Evolutionary conservation across 331 rosid species (phyloP), one percentile per base, ranked within the genome.

Genomic region (Pyrus hybrid): DNA sequence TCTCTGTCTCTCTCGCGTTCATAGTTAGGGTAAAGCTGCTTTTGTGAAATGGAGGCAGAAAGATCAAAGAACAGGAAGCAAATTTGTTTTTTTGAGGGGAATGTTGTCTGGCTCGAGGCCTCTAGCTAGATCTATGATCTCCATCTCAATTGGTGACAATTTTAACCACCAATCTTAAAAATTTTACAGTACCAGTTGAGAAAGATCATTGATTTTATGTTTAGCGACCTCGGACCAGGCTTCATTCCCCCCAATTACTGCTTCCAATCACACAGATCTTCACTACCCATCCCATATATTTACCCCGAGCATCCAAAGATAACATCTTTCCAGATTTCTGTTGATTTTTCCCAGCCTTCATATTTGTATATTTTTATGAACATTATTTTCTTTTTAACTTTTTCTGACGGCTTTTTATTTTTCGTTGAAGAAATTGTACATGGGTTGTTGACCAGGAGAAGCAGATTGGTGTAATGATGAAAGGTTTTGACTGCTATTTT

Each of bases 161-260:
- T 30, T 30, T 69, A 28, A n/a, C n/a, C 18, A 43, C 21, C 67
- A 68, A 75, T 68, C 75, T 68, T 58, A 45, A 64, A 58, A 20
- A 11, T 2, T 41, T 37, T 41, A 71, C 6, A 32, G 64, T 68
- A 17, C 18, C 75, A 11, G 51, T 68, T 47, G 70, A 30, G 67
- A 75, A 22, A 18, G 63, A 13, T 68, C 60, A 32, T 67, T 3
- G 28, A 6, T 10, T 63, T 20, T 20, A 22, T 5, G 63, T 58
- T 70, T 80, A 76, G 74, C 54, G 82, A 77, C 82, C 83, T 92
- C 96, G 97, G 97, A 92, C 97, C 97, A 92, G 97, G 97, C 97
- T 92, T 92, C 97, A 92, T 92, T 92, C 97, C 97, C 97, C 97
- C 88, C 93, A 92, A 92, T 89, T 85, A 63, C 67, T 72, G 77